Evolutionary conservation across 768 basidiomycete species (phyloP).

Genomic region (Macrocybe gigantea): DNA sequence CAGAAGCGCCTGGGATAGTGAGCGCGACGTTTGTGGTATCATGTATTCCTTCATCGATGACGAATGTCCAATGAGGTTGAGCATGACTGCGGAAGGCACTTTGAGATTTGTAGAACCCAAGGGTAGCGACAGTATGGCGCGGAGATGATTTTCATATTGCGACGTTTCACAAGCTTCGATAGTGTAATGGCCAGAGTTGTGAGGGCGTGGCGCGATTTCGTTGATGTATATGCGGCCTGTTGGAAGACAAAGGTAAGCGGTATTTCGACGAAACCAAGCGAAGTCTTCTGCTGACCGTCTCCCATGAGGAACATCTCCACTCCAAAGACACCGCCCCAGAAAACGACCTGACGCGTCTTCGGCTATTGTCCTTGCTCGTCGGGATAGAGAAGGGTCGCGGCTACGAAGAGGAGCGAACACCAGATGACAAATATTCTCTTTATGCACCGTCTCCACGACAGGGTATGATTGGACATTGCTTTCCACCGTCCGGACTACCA

Average conservation of each 20-base stretch:
- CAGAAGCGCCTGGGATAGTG: conserved; percentile 62
- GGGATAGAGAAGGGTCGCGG: conserved; percentile 45
- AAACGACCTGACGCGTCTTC: conserved; percentile 76
- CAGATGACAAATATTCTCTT: conserved; percentile 88
- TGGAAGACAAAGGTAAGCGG: background rate
- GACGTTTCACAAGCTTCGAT: conserved; percentile 97
- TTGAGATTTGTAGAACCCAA: conserved; percentile 85
- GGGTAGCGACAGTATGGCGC: conserved; percentile 86
- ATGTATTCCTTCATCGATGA: conserved; percentile 56
- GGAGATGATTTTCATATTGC: conserved; percentile 96
- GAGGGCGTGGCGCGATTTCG: conserved; percentile 96
- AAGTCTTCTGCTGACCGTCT: conserved; percentile 50
- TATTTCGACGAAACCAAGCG: background rate
- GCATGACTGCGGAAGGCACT: conserved; percentile 85
- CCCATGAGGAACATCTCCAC: conserved; percentile 96
- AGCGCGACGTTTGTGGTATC: conserved; percentile 56
- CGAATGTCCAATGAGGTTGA: conserved; percentile 90
- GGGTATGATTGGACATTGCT: conserved; percentile 85
- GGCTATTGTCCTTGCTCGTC: conserved; percentile 65
- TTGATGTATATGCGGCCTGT: conserved; percentile 80
- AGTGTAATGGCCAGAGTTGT: conserved; percentile 98
- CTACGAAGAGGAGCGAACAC: conserved; percentile 84
- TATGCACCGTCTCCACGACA: conserved; percentile 91
- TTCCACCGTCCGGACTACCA: conserved; percentile 80
- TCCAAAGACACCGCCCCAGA: conserved; percentile 89